These are phyloP conservation scores for Westerdykella aurantiaca DNA, from an alignment of 2,329 filamentous ascomycete genomes.

Conservation along the genomic window DNA sequence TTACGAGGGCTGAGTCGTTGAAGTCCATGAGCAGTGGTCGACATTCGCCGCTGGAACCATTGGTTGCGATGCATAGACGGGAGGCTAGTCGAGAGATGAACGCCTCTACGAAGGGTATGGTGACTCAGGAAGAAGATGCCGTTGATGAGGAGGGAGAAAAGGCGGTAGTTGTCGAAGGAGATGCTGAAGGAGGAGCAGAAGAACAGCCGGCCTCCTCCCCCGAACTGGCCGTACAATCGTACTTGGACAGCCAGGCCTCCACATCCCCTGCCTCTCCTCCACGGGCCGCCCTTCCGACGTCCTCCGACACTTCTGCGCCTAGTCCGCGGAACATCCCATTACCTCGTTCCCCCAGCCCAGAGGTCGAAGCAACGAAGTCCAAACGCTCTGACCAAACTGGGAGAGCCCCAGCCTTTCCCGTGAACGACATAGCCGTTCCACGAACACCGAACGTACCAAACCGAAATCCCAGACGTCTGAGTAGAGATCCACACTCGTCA, in stretches of 20 bases:
- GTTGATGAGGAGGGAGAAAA: slow-evolving; percentile 6
- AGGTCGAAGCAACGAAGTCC: slow-evolving; percentile 16
- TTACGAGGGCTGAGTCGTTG: not conserved
- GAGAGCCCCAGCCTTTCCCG: slow-evolving; percentile 5
- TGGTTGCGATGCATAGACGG: slow-evolving; percentile 21
- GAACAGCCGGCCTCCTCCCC: too few species aligned
- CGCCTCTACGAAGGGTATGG: slow-evolving; percentile 15
- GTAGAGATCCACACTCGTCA: not conserved
- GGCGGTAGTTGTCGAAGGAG: not conserved
- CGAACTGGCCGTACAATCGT: not conserved
- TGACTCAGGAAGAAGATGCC: slow-evolving; percentile 19
- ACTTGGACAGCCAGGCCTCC: slow-evolving; percentile 22
- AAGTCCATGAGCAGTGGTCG: slow-evolving; percentile 6
- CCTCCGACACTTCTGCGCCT: slow-evolving; percentile 1
- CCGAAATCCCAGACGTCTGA: not conserved
- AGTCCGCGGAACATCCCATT: slow-evolving; percentile 10
- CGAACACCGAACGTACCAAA: not conserved
- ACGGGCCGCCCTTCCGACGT: slow-evolving; percentile 7
- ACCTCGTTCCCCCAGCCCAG: slow-evolving; percentile 7
- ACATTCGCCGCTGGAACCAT: slow-evolving; percentile 24
- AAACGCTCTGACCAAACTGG: slow-evolving; percentile 15
- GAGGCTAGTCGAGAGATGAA: slow-evolving; percentile 8
- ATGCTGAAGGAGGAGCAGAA: not conserved
- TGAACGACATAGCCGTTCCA: not conserved
- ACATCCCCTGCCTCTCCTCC: slow-evolving; percentile 9